Evolutionary conservation across 2,329 filamentous ascomycete species (phyloP), one percentile per base, ranked within the genome.

Genomic region (Claviceps spartinae): DNA sequence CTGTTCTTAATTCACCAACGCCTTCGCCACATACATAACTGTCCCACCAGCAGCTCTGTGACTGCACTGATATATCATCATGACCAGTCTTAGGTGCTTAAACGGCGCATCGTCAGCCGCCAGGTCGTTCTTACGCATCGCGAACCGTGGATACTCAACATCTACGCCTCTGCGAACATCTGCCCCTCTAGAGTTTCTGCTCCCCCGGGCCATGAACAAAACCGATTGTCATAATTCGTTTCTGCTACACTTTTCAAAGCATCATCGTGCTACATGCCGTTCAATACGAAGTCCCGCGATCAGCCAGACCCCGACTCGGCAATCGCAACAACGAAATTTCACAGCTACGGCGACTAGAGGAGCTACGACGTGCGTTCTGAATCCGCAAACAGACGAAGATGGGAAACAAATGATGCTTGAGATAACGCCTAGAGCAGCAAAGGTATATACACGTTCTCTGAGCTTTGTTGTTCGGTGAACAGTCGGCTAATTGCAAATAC

Each of bases 361-460:
- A 30, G 69, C 67, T 54, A 83, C 80, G 0, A 65, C 68, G 34
- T 74, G 74, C 43, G 68, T 81, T 4, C 67, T 74, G 57, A 95
- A 97, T 64, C 86, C 88, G 0, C 81, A 84, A 58, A 77, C 76
- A 52, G 87, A 93, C 64, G 87, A 94, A 36, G 81, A 90, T 52
- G 91, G 91, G 26, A 84, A 88, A n/a, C 79, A 84, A 20, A 88
- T 95, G 82, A 72, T 73, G 59, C 76, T 98, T 24, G 83, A 85
- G 51, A 95, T 97, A 55, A 94, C 89, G 0, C 78, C 86, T 2
- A 79, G 90, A 48, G 91, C 91, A 42, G 83, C 86, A 43, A 80
- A 86, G 70, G 86, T 89, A 75, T 48, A 13, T 9, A 4, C 7
- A 13, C 9, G 22, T 18, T 24, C 5, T 34, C 24, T 11, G 1